Conservation (phyloP, 2,329 filamentous ascomycete species). For the Paecilomyces variotii region DNA sequence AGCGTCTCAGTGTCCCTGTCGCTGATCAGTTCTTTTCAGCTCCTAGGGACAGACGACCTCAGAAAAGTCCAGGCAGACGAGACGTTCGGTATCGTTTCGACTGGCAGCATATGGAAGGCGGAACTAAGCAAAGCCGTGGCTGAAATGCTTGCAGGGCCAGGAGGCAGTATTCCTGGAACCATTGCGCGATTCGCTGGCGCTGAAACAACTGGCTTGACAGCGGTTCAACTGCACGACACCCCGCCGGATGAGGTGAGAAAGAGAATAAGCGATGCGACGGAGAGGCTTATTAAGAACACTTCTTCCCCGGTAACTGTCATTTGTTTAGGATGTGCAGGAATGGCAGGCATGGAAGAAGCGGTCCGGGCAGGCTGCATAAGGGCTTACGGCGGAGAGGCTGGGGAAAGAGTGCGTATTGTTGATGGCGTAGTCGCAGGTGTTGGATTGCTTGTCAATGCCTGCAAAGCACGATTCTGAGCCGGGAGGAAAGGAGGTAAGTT, state of each 20-base stretch:
- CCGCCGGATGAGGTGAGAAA: constrained; percentile 54
- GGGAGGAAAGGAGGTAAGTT: neutral
- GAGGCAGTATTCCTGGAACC: constrained; percentile 19
- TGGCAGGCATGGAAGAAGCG: constrained; percentile 74
- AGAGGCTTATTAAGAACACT: constrained; percentile 49
- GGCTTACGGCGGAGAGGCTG: constrained; percentile 53
- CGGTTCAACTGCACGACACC: constrained; percentile 67
- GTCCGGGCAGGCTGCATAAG: constrained; percentile 63
- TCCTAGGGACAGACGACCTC: constrained; percentile 14
- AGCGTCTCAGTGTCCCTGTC: constrained; percentile 60
- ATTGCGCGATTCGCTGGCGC: constrained; percentile 64
- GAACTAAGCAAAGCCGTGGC: constrained; percentile 61
- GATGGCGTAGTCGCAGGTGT: constrained; percentile 53
- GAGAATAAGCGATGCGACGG: constrained; percentile 63
- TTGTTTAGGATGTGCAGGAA: constrained; percentile 82
- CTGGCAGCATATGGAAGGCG: constrained; percentile 72
- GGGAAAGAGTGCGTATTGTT: constrained; percentile 57
- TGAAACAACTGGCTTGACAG: constrained; percentile 71
- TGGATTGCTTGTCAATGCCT: constrained; percentile 27
- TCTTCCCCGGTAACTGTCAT: constrained; percentile 54
- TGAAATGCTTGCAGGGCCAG: constrained; percentile 50
- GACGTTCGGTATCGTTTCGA: constrained; percentile 79
- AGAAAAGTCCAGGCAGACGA: constrained; percentile 32
- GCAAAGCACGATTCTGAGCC: constrained; percentile 27
- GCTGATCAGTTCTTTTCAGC: constrained; percentile 35